Evolutionary conservation across 78 protist genomes (phyloP), one percentile per base, ranked within the genome.

Genomic region (Polysphondylium violaceum): DNA sequence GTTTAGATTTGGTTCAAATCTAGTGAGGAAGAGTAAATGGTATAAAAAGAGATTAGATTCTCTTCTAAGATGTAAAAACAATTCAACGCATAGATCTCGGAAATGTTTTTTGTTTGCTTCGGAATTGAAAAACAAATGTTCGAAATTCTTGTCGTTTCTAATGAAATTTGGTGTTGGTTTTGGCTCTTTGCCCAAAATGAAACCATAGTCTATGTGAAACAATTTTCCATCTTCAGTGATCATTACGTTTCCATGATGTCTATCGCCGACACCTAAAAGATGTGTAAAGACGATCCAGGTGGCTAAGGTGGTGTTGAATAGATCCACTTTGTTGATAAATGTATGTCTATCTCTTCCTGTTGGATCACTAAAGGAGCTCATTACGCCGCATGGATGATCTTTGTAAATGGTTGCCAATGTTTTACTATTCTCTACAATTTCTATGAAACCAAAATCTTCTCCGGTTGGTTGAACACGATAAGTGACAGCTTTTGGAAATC

Each of bases 171-270:
- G 17, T n/a, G 67, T 65, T 23, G 74, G 74, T 38, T 64, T 79
- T 51, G 89, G 89, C 4, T 79, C 99, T 11, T 87, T 71, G 16
- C 99, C 99, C 12, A 98, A 53, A 40, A 98, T 97, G 75, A 72
- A 98, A 16, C 99, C 99, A 58, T 97, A 98, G 78, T 98, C 99
- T 33, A 98, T 97, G 81, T 98, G 99, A 64, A 98, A 88, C 9
- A 98, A 87, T 16, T 81, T 27, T 27, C 97, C 97, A 0, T 92
- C 27, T 11, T 56, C 12, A 1, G 94, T 87, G 25, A 98, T 63
- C 96, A 98, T 68, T 38, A 98, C 87, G 65, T 98, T 98, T 31
- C 97, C 98, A 63, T 96, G n/a, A 27, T 97, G 98, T 11, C 99
- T 93, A 67, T 97, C 99, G 23, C 99, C 99, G 27, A 98, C 95